These are phyloP conservation scores for Hypoxylon sp. DNA, from an alignment of 2,329 filamentous ascomycete genomes.

Conservation along the genomic window DNA sequence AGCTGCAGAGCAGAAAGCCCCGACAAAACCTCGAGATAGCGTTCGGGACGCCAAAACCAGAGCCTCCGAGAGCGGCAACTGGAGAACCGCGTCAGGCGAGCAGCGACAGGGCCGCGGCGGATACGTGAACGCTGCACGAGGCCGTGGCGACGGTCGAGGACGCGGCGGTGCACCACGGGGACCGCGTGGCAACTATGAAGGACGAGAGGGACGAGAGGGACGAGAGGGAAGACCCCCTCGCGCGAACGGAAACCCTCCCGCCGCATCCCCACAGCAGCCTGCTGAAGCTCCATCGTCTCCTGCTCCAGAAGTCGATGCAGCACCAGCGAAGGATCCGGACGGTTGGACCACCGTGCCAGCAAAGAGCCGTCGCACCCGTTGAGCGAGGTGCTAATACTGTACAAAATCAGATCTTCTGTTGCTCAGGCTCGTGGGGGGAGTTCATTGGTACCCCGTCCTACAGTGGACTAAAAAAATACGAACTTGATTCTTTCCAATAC, in stretches of 20 bases:
- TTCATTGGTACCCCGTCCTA: constrained; percentile 39
- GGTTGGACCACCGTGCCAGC: constrained; percentile 69
- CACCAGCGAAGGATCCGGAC: constrained; percentile 62
- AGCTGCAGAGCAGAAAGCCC: constrained; percentile 59
- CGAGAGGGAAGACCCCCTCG: constrained; percentile 60
- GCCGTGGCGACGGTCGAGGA: constrained; percentile 49
- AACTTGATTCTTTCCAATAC: constrained; percentile 21
- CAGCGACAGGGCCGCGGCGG: constrained; percentile 50
- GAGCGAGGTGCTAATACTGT: constrained; percentile 32
- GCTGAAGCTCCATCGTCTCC: constrained; percentile 42
- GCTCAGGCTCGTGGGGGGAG: constrained; percentile 36
- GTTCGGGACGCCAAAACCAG: constrained; percentile 61
- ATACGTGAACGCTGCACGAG: constrained; percentile 46
- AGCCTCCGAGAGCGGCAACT: constrained; percentile 66
- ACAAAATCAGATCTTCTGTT: constrained; percentile 40
- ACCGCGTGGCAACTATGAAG: constrained; percentile 56
- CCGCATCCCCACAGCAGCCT: constrained; percentile 49
- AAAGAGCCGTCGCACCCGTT: constrained; percentile 51
- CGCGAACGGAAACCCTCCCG: constrained; percentile 54
- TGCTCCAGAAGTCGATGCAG: constrained; percentile 44
- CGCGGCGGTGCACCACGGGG: constrained; percentile 56
- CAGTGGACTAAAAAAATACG: too few relatives aligned
- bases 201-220: too few relatives aligned
- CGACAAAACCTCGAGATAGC: constrained; percentile 54
- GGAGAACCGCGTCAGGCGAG: constrained; percentile 63